Base-by-base conservation (phyloP, 1,139 yeast genomes). In the Scheffersomyces quercinus region DNA sequence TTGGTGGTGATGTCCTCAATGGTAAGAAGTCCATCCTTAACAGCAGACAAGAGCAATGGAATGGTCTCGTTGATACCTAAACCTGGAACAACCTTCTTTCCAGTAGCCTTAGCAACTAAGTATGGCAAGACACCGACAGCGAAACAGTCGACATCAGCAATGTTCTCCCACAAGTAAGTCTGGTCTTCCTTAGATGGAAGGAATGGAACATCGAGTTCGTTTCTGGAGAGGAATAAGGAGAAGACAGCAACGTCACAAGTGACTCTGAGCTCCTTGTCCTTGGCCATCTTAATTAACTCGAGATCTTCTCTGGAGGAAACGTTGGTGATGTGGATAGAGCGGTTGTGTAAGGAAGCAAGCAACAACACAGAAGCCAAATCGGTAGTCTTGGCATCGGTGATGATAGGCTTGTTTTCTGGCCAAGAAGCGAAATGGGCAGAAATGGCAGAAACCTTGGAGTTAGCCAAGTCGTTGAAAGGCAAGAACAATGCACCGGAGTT, bases 371-470 rank as follows among this genome's bases (percentile, higher is more conserved):
- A 87, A 15, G 99, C 98, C 59, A 93, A 77, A 60, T 89, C 95
- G 37, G 97, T 88, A 28, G 95, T 83, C 64, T 82, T 84, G 38
- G 98, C 97, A 68, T 93, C 97, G 38, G 97, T 89, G 53, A 91
- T 79, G 51, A 93, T 87, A 50, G 95, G 95, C 73, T 89, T 90
- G 60, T 69, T 68, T 43, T 77, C 74, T 43, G 97, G 97, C 97
- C 97, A 91, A 37, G 82, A 71, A 51, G 84, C 81, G 56, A 90
- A 84, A 57, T 89, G 95, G 35, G 86, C 78, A 33, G 96, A 82
- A 39, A 89, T 84, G 29, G 86, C 75, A 20, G 91, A 79, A 42
- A 91, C 88, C 59, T 85, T 85, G 54, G 81, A 77, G 59, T 77
- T 74, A 41, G 83, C 78, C 60, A 86, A 79, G 52, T 84, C 88